Evolutionary conservation across 371 early-diverging fungal genomes (phyloP).

Genomic region (Lichtheimia hyalospora): DNA sequence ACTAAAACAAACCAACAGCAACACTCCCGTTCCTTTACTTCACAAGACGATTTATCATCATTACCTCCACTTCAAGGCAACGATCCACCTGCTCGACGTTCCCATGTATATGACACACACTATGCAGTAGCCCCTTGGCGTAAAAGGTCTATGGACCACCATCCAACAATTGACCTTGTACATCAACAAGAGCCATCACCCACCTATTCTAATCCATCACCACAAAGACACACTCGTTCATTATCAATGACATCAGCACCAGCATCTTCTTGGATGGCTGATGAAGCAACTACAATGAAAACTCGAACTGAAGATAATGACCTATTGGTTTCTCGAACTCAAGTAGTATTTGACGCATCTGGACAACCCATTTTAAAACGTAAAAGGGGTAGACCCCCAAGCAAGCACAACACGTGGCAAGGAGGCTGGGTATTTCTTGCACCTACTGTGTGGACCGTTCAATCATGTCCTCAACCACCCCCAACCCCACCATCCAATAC

Average conservation of each 20-base stretch:
- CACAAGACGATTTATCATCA: background rate
- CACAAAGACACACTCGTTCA: background rate
- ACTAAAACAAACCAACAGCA: background rate
- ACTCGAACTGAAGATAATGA: background rate
- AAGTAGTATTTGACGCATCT: constrained; percentile 28
- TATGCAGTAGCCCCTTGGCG: background rate
- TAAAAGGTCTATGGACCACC: background rate
- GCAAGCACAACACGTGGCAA: constrained; percentile 24
- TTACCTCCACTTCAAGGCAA: constrained; percentile 19
- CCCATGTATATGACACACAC: constrained; percentile 4
- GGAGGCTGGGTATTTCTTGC: constrained; percentile 47
- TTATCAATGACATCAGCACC: background rate
- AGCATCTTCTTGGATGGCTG: background rate
- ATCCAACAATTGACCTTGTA: background rate
- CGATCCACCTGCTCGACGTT: constrained; percentile 15
- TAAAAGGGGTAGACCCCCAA: constrained; percentile 42
- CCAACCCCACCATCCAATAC: background rate
- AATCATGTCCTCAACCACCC: too few species aligned
- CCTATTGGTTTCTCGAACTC: constrained; percentile 16
- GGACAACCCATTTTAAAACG: constrained; percentile 44
- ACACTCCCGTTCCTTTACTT: background rate
- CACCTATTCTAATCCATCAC: background rate
- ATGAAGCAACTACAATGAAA: background rate
- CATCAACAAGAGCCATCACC: background rate
- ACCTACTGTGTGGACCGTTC: constrained; percentile 49